Evolutionary conservation across 768 basidiomycete species (phyloP).

Genomic region (Cystobasidium ongulense): DNA sequence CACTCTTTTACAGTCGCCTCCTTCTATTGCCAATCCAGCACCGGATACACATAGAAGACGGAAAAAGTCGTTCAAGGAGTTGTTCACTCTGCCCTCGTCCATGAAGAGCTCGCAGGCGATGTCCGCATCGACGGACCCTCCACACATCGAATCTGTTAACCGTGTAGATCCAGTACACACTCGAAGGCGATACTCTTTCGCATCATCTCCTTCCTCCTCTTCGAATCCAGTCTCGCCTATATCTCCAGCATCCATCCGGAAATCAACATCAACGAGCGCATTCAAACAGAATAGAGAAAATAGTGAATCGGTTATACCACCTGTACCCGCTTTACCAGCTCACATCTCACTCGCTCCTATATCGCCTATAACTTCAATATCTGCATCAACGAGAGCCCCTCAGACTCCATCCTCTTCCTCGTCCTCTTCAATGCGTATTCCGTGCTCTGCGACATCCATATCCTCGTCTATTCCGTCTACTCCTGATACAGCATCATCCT

Average conservation of each 20-base stretch:
- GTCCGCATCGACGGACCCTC: neutral
- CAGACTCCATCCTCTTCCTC: neutral
- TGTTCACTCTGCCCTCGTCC: neutral
- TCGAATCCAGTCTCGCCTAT: neutral
- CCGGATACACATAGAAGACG: neutral
- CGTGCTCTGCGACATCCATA: neutral
- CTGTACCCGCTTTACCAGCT: neutral
- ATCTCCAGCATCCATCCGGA: neutral
- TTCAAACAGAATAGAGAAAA: neutral
- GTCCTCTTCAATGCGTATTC: neutral
- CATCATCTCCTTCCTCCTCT: neutral
- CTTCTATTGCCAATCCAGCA: neutral
- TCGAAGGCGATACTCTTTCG: neutral
- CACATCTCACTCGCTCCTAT: neutral
- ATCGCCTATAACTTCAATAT: neutral
- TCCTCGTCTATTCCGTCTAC: neutral
- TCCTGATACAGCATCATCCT: neutral
- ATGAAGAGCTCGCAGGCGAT: neutral
- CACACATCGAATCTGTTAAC: neutral
- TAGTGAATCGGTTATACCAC: neutral
- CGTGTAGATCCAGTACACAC: neutral
- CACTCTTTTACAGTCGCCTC: neutral
- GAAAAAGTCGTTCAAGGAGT: neutral
- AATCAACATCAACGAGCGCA: neutral
- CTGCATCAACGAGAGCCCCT: neutral